Evolutionary conservation across 2,329 filamentous ascomycete species (phyloP).

Genomic region (Bipolaris gigantea): DNA sequence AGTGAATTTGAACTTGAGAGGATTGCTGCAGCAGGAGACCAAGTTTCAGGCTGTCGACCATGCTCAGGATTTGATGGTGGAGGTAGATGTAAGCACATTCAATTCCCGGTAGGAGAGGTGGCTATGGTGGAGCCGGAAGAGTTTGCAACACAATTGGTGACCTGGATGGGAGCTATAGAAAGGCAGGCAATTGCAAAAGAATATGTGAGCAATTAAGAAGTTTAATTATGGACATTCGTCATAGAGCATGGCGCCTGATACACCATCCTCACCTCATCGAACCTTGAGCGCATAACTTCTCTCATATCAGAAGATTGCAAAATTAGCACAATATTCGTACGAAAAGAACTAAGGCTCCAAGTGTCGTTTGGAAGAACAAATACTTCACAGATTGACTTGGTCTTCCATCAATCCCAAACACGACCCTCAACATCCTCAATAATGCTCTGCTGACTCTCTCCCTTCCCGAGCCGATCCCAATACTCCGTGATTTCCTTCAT

Average conservation of each 20-base stretch:
- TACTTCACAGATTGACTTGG: background rate
- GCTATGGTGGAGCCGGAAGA: background rate
- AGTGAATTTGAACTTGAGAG: background rate
- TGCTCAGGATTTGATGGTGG: background rate
- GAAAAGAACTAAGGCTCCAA: background rate
- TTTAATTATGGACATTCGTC: background rate
- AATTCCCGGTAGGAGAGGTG: background rate
- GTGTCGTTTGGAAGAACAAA: background rate
- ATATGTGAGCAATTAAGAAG: background rate
- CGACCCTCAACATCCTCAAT: background rate
- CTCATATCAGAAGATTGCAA: background rate
- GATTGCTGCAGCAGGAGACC: background rate
- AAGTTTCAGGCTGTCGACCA: background rate
- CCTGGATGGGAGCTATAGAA: background rate
- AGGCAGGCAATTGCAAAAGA: background rate
- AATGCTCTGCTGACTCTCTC: background rate
- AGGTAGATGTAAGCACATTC: background rate
- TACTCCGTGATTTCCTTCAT: constrained; percentile 1
- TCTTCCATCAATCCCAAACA: background rate
- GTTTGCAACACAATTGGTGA: background rate
- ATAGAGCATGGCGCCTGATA: background rate
- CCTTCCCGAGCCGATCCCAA: background rate
- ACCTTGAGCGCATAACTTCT: background rate
- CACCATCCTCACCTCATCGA: background rate
- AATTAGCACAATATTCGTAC: background rate